Evolutionary conservation across 371 early-diverging fungal genomes (phyloP).

Genomic region (Cokeromyces recurvatus): DNA sequence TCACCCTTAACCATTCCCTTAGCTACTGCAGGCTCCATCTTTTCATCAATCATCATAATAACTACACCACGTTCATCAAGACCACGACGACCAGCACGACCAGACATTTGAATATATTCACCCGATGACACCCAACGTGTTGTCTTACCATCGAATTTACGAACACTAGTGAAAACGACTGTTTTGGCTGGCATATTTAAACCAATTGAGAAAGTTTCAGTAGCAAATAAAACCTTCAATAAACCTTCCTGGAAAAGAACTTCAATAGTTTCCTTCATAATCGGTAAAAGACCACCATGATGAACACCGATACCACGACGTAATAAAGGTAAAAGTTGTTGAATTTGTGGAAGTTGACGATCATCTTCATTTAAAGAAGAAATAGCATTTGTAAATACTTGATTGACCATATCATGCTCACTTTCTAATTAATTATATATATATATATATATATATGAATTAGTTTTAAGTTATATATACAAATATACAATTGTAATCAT

Average conservation of each 20-base stretch:
- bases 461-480: too few species aligned
- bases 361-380: slow-evolving; percentile 91
- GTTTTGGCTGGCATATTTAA: slow-evolving; percentile 99
- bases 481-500: too few species aligned
- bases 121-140: slow-evolving; percentile 90
- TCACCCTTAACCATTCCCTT: slow-evolving; percentile 94
- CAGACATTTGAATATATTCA: slow-evolving; percentile 99
- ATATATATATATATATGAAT: too few species aligned
- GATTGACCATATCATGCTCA: slow-evolving; percentile 87
- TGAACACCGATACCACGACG: slow-evolving; percentile 99
- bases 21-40: slow-evolving; percentile 92
- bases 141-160: slow-evolving; percentile 96
- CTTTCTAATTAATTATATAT: slow-evolving; percentile 32
- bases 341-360: slow-evolving; percentile 92
- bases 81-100: slow-evolving; percentile 97
- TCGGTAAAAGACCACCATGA: slow-evolving; percentile 99
- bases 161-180: slow-evolving; percentile 96
- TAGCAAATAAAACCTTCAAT: slow-evolving; percentile 99
- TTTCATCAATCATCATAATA: slow-evolving; percentile 95
- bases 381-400: slow-evolving; percentile 95
- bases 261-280: slow-evolving; percentile 99
- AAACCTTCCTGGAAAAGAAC: slow-evolving; percentile 99
- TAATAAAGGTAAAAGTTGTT: slow-evolving; percentile 91
- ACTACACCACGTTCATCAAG: slow-evolving; percentile 98
- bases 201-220: slow-evolving; percentile 99